A percentile compares a stretch with the other conserved stretches of the same genome.
Evolutionary conservation across 176 grass and related monocot genomes (phyloP).

Genomic region (Zoysia japonica): DNA sequence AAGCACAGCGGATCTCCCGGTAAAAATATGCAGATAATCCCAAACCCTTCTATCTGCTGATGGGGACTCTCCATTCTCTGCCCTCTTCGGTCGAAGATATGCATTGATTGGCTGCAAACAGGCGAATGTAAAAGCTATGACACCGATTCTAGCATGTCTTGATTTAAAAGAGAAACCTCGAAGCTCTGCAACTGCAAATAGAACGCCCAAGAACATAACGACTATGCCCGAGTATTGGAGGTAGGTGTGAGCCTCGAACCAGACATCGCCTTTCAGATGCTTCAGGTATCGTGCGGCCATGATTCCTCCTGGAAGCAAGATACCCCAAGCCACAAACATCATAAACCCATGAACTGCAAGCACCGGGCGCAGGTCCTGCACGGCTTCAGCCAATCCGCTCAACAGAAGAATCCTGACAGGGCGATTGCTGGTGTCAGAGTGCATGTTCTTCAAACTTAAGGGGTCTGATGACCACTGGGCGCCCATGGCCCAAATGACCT

Average conservation of each 20-base stretch:
- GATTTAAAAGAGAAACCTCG: constrained; percentile 65
- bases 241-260: constrained; percentile 78
- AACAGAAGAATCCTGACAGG: constrained; percentile 59
- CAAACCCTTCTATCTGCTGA: constrained; percentile 57
- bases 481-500: constrained; percentile 85
- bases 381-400: constrained; percentile 67
- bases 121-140: constrained; percentile 45
- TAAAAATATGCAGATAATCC: constrained; percentile 67
- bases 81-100: constrained; percentile 55
- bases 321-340: constrained; percentile 95
- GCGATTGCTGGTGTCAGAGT: constrained; percentile 73
- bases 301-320: constrained; percentile 66
- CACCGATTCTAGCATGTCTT: constrained; percentile 76
- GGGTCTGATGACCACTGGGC: constrained; percentile 63
- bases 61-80: constrained; percentile 42
- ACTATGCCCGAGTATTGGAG: constrained; percentile 72
- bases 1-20: constrained; percentile 55
- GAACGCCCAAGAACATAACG: constrained; percentile 72
- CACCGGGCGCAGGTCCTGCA: constrained; percentile 74
- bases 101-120: constrained; percentile 71
- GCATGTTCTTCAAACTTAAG: constrained; percentile 69
- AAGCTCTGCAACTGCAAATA: constrained; percentile 83
- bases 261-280: constrained; percentile 68
- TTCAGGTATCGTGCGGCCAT: constrained; percentile 77
- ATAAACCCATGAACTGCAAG: constrained; percentile 88